Conservation (phyloP, 257 asterid species). For the Eustoma russellianum region DNA sequence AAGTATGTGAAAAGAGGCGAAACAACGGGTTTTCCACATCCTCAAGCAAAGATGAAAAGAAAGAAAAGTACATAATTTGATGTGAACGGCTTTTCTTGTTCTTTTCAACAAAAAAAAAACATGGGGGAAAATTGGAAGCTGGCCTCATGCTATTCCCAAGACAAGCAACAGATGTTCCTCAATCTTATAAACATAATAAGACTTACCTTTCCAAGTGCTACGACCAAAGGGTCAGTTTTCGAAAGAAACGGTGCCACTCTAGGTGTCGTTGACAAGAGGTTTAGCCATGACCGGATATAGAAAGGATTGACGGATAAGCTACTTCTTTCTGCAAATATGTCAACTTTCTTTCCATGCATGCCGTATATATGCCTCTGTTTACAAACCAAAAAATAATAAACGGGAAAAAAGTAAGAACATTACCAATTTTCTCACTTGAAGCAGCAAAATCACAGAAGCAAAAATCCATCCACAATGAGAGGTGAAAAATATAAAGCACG, state of each 20-base stretch:
- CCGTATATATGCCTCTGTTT: conserved; percentile 73
- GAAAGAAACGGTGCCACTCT: conserved; percentile 76
- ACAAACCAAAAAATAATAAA: too few relatives aligned
- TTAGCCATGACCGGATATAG: conserved; percentile 72
- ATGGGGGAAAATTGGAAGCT: conserved; percentile 5
- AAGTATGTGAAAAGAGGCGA: too few relatives aligned
- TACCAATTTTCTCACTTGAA: too few relatives aligned
- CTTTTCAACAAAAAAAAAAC: not conserved
- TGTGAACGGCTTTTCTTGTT: too few relatives aligned
- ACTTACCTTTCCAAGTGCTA: conserved; percentile 72
- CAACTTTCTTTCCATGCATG: conserved; percentile 46
- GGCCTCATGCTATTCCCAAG: not conserved
- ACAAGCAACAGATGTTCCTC: not conserved
- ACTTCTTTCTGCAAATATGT: conserved; percentile 71
- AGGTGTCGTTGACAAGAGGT: conserved; percentile 74
- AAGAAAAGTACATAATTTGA: too few relatives aligned
- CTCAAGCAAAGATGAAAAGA: too few relatives aligned
- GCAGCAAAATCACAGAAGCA: too few relatives aligned
- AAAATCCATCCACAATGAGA: too few relatives aligned
- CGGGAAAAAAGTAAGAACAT: too few relatives aligned
- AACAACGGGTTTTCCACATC: too few relatives aligned
- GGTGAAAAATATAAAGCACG: too few relatives aligned
- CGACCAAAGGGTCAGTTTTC: conserved; percentile 59
- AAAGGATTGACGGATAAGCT: conserved; percentile 80
- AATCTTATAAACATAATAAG: not conserved